Evolutionary conservation across 148 eudicot species (phyloP).

Genomic region (Nyssa sinensis): DNA sequence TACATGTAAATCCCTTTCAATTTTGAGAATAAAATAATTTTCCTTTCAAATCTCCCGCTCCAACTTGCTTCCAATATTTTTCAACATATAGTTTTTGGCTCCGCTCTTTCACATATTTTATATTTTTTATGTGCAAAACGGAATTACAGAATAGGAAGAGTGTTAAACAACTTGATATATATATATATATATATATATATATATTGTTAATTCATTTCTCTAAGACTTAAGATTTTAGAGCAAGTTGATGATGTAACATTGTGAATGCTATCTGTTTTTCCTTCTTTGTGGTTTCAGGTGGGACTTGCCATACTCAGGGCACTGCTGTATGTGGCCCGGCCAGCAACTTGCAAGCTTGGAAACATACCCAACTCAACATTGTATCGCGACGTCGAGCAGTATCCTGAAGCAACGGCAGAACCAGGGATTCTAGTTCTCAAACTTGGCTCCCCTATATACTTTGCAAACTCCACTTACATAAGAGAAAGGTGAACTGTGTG

Average conservation of each 20-base stretch:
- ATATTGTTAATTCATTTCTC: no score
- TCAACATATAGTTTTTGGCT: no score
- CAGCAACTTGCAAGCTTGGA: slow-evolving; percentile 69
- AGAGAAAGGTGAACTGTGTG: slow-evolving; percentile 64
- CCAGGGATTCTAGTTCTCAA: slow-evolving; percentile 63
- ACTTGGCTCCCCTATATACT: slow-evolving; percentile 89
- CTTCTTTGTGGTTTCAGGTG: slow-evolving; percentile 33
- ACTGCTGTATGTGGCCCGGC: slow-evolving; percentile 75
- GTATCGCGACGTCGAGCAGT: slow-evolving; percentile 73
- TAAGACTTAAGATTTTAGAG: neutral
- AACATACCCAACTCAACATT: slow-evolving; percentile 45
- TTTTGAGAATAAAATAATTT: no score
- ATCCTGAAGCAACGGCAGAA: slow-evolving; percentile 43
- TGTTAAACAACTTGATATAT: no score
- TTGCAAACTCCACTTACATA: slow-evolving; percentile 59
- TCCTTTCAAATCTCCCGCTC: no score
- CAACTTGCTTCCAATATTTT: no score
- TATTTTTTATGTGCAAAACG: no score
- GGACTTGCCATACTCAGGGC: slow-evolving; percentile 62
- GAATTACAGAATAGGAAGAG: no score
- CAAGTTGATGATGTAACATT: neutral
- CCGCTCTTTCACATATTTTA: no score
- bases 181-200: no score
- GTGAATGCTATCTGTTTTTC: neutral
- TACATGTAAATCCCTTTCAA: no score